Evolutionary conservation across 2,329 filamentous ascomycete species (phyloP), one percentile per base, ranked within the genome.

Genomic region (Cryphonectria naterciae): DNA sequence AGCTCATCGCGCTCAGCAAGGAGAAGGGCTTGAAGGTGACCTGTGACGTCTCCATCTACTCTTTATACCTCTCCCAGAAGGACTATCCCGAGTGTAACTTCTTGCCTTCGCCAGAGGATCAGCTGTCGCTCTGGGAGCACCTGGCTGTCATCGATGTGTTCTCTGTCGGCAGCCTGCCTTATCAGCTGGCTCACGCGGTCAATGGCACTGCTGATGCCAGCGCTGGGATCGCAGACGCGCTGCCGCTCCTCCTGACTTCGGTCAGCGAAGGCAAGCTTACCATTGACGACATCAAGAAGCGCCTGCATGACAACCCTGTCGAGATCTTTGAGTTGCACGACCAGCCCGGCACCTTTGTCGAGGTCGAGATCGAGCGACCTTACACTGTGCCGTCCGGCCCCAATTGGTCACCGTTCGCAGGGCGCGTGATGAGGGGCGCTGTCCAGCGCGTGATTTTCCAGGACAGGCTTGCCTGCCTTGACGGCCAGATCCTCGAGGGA

Each of bases 241-340:
- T 95, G 69, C 92, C 93, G 56, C 84, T 95, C 41, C 86, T 95
- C 68, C 86, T 95, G 76, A 93, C 91, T 22, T 93, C 92, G 67
- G 92, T 94, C 66, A 85, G 89, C 5, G 91, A 94, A 78, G 92
- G 92, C 73, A 90, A 86, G 76, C 81, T 95, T 76, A 93, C 90
- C 4, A 81, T 94, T 49, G 91, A 94, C 43, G 92, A 95, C 77
- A 87, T 95, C 78, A 91, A 88, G 78, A 78, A 82, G 69, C 89
- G 91, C 58, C 85, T 95, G 63, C 92, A 94, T 78, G 90, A 93
- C 77, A 94, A 94, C 78, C 92, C 92, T 2, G 92, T 92, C 83
- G 87, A 88, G 78, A 94, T 95, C 76, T 95, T 95, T 75, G 92
- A 95, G 83, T 87, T 95, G 66, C 92, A 95, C 74, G 92, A 95